These are phyloP conservation scores for Mucor plumbeus DNA, from an alignment of 371 early-diverging fungal species.

Conservation along the genomic window DNA sequence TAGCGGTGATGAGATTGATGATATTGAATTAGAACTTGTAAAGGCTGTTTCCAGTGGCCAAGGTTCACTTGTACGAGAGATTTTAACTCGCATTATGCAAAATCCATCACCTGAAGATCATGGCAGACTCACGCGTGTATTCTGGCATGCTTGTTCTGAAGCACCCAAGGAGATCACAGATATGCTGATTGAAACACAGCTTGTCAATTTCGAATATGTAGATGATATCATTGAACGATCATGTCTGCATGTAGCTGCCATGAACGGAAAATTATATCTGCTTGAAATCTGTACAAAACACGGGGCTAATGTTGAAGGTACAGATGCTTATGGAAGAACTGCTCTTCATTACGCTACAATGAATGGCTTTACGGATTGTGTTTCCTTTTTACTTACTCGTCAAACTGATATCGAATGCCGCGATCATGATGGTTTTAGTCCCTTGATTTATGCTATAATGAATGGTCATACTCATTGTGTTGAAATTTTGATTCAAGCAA, in stretches of 20 bases:
- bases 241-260: constrained; percentile 88
- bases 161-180: constrained; percentile 59
- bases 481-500: constrained; percentile 68
- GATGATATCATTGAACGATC: constrained; percentile 94
- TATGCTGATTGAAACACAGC: constrained; percentile 63
- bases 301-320: constrained; percentile 66
- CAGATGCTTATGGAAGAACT: constrained; percentile 88
- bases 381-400: constrained; percentile 66
- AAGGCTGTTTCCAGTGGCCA: constrained; percentile 58
- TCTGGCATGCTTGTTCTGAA: constrained; percentile 86
- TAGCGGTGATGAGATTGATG: constrained; percentile 52
- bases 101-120: constrained; percentile 53
- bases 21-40: constrained; percentile 69
- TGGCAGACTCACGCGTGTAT: constrained; percentile 74
- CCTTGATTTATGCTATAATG: constrained; percentile 85
- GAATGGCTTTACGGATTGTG: constrained; percentile 81
- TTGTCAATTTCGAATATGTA: constrained; percentile 76
- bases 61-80: constrained; percentile 57
- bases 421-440: constrained; percentile 91
- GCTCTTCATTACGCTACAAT: constrained; percentile 93
- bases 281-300: constrained; percentile 63
- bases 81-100: constrained; percentile 60
- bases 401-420: constrained; percentile 65
- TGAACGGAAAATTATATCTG: constrained; percentile 72
- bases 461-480: constrained; percentile 81